Percentiles rank a stretch among this genome's conserved stretches.
Conservation (phyloP, 1,284 basidiomycete genomes). For the Apiotrichum veenhuisii region DNA sequence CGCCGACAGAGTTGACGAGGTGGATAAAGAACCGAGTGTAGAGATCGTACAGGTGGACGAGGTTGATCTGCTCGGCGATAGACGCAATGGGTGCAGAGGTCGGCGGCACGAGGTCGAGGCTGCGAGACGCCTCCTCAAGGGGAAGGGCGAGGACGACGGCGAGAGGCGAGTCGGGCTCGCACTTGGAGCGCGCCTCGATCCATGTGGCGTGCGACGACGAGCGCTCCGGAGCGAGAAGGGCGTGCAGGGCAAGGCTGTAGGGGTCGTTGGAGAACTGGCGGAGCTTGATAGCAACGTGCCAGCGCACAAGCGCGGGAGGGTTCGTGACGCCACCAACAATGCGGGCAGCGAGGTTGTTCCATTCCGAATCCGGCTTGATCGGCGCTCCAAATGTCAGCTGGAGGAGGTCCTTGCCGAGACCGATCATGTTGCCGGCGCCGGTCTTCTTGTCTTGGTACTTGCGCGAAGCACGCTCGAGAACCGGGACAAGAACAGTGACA, state of each 20-base stretch:
- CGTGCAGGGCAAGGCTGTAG: conserved; percentile 38
- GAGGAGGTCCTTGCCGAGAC: conserved; percentile 21
- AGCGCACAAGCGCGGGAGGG: conserved; percentile 19
- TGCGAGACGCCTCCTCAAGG: conserved; percentile 33
- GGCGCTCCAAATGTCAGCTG: conserved; percentile 9
- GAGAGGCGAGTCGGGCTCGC: conserved; percentile 29
- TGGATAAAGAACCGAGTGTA: conserved; percentile 44
- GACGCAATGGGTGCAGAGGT: conserved; percentile 39
- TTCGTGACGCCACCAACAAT: conserved; percentile 32
- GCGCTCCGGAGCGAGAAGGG: conserved; percentile 30
- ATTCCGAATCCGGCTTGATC: conserved; percentile 13
- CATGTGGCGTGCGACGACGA: conserved; percentile 29
- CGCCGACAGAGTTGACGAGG: conserved; percentile 36
- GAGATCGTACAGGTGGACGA: conserved; percentile 46
- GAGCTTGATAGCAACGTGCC: conserved; percentile 32
- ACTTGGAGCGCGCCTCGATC: conserved; percentile 30
- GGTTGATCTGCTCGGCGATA: conserved; percentile 45
- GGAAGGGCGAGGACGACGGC: conserved; percentile 39
- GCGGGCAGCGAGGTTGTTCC: conserved; percentile 30
- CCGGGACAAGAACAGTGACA: conserved; percentile 28
- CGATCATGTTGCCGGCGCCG: conserved; percentile 16
- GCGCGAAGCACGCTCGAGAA: conserved; percentile 16
- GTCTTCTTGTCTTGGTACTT: conserved; percentile 20
- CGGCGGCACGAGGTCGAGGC: conserved; percentile 29
- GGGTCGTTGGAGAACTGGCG: conserved; percentile 27